Conservation (phyloP, 2,329 filamentous ascomycete species). For the Colletotrichum lupini region DNA sequence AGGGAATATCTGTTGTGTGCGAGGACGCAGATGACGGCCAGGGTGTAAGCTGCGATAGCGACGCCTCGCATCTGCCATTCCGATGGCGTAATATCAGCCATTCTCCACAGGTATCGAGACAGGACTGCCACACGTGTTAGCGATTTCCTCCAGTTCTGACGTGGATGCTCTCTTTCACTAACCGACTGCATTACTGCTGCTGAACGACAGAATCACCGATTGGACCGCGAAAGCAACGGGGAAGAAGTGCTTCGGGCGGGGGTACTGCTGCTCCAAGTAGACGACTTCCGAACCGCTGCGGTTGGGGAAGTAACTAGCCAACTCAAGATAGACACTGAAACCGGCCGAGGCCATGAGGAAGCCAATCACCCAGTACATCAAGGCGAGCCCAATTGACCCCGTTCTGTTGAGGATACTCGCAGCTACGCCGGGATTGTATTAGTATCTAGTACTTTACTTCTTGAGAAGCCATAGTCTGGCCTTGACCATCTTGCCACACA, state of each 20-base stretch:
- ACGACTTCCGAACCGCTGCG: constrained; percentile 74
- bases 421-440: constrained; percentile 50
- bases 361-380: constrained; percentile 75
- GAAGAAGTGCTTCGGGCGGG: constrained; percentile 72
- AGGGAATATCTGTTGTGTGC: constrained; percentile 69
- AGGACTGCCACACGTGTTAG: constrained; percentile 62
- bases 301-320: constrained; percentile 73
- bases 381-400: constrained; percentile 69
- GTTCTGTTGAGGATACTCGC: constrained; percentile 67
- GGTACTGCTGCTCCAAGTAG: constrained; percentile 76
- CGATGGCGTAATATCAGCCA: constrained; percentile 59
- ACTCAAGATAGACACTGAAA: constrained; percentile 71
- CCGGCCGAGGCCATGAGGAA: constrained; percentile 66
- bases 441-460: background rate
- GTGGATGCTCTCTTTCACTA: background rate
- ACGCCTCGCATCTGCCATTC: constrained; percentile 76
- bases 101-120: constrained; percentile 71
- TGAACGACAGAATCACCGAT: constrained; percentile 72
- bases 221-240: constrained; percentile 74
- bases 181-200: constrained; percentile 72
- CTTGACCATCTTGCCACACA: too few species aligned
- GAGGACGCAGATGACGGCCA: constrained; percentile 64
- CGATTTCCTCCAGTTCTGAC: background rate
- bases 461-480: too few species aligned
- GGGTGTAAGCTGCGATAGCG: constrained; percentile 71